Evolutionary conservation across 148 eudicot species (phyloP).

Genomic region (Camellia granthamiana): DNA sequence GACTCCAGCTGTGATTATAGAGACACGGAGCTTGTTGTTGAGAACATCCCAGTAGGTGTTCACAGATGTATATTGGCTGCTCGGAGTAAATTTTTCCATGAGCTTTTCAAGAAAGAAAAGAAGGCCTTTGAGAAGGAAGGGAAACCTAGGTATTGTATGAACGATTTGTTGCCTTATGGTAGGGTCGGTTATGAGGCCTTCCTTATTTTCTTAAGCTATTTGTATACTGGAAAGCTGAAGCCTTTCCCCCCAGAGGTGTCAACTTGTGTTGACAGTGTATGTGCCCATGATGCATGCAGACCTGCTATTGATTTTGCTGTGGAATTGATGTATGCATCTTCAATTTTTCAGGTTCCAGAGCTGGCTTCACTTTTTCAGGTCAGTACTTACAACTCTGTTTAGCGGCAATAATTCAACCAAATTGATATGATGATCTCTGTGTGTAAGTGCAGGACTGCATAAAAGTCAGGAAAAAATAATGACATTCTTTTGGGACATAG

Average conservation of each 20-base stretch:
- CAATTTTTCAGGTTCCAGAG: slow-evolving; percentile 42
- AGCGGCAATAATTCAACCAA: not conserved
- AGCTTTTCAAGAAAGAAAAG: slow-evolving; percentile 35
- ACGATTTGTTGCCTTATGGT: slow-evolving; percentile 41
- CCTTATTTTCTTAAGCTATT: slow-evolving; percentile 39
- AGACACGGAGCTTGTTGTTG: slow-evolving; percentile 42
- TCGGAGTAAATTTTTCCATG: slow-evolving; percentile 47
- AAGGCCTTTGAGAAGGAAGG: slow-evolving; percentile 30
- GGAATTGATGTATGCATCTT: slow-evolving; percentile 51
- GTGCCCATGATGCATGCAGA: slow-evolving; percentile 46
- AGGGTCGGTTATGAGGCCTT: slow-evolving; percentile 51
- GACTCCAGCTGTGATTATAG: slow-evolving; percentile 27
- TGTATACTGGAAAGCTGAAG: slow-evolving; percentile 47
- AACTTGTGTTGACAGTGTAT: slow-evolving; percentile 43
- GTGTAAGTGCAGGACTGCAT: not conserved
- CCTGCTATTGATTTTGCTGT: slow-evolving; percentile 44
- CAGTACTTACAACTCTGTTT: not conserved
- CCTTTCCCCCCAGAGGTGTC: slow-evolving; percentile 41
- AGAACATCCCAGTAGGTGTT: slow-evolving; percentile 33
- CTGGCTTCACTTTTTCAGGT: slow-evolving; percentile 54
- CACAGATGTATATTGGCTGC: slow-evolving; percentile 52
- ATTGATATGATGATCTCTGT: not conserved
- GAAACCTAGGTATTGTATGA: slow-evolving; percentile 37
- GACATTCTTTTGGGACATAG: not conserved
- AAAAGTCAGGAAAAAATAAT: not conserved